A percentile compares a stretch with the other conserved stretches of the same genome.
Conservation (phyloP, 1,284 basidiomycete species). For the Agroathelia rolfsii region DNA sequence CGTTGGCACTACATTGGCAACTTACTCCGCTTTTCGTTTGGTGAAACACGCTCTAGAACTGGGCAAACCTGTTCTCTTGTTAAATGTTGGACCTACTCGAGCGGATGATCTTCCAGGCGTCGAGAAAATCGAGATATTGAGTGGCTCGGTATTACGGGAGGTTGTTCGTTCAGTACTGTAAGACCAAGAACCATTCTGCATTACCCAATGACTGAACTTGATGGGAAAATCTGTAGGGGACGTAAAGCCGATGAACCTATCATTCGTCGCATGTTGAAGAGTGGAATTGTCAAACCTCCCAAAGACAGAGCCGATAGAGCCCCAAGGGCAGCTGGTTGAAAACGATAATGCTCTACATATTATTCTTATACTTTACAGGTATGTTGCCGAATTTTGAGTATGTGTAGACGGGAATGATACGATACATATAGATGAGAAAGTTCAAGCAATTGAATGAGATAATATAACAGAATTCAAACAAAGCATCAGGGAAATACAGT, state of each 20-base stretch:
- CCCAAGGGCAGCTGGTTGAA: slow-evolving; percentile 15
- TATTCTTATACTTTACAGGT: no score
- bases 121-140: slow-evolving; percentile 68
- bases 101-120: slow-evolving; percentile 67
- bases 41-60: slow-evolving; percentile 71
- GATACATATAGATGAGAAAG: no score
- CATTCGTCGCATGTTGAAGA: slow-evolving; percentile 38
- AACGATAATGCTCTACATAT: no score
- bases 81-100: slow-evolving; percentile 82
- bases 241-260: slow-evolving; percentile 27
- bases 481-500: no score
- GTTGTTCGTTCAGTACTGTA: slow-evolving; percentile 50
- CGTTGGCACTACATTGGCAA: slow-evolving; percentile 84
- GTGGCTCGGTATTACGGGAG: slow-evolving; percentile 58
- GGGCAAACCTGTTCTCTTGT: slow-evolving; percentile 67
- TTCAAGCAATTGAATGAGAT: no score
- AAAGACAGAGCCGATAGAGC: slow-evolving; percentile 25
- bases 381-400: no score
- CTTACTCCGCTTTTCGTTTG: slow-evolving; percentile 90
- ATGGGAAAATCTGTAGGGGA: slow-evolving; percentile 29
- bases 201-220: not conserved
- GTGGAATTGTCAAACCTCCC: slow-evolving; percentile 44
- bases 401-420: no score
- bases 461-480: no score
- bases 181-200: no score